These are phyloP conservation scores for Blastomyces gilchristii DNA, from an alignment of 2,329 filamentous ascomycete genomes.

Conservation along the genomic window DNA sequence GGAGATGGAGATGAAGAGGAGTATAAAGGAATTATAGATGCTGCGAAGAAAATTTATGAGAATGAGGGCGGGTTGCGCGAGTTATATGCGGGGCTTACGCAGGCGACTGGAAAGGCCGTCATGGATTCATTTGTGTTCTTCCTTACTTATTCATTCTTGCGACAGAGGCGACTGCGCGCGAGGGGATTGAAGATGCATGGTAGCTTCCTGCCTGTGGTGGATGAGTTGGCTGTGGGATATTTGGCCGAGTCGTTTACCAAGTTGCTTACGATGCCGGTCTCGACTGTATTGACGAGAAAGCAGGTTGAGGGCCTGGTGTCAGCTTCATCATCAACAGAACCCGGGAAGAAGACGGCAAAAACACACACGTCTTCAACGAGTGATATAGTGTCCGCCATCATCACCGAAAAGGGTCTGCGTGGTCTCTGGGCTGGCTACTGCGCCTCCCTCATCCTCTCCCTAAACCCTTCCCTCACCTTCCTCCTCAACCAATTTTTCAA, in stretches of 20 bases:
- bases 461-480: constrained; percentile 82
- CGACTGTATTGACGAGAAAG: constrained; percentile 72
- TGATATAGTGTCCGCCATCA: constrained; percentile 55
- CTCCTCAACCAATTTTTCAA: constrained; percentile 67
- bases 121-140: constrained; percentile 80
- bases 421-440: constrained; percentile 88
- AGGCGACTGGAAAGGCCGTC: constrained; percentile 57
- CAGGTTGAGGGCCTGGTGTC: constrained; percentile 51
- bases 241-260: constrained; percentile 66
- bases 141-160: constrained; percentile 59
- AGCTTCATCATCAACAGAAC: not conserved
- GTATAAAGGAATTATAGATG: constrained; percentile 59
- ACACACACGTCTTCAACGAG: constrained; percentile 30
- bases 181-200: constrained; percentile 20
- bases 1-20: constrained; percentile 29
- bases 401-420: constrained; percentile 55
- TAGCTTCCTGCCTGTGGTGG: constrained; percentile 47
- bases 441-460: constrained; percentile 64
- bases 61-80: constrained; percentile 59
- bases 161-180: constrained; percentile 35
- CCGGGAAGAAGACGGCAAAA: not conserved
- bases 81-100: constrained; percentile 57
- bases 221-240: constrained; percentile 62
- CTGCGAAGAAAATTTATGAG: constrained; percentile 58
- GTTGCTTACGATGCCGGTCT: constrained; percentile 66